Conservation (phyloP, 2,329 filamentous ascomycete genomes). For the Beauveria pseudobassiana region DNA sequence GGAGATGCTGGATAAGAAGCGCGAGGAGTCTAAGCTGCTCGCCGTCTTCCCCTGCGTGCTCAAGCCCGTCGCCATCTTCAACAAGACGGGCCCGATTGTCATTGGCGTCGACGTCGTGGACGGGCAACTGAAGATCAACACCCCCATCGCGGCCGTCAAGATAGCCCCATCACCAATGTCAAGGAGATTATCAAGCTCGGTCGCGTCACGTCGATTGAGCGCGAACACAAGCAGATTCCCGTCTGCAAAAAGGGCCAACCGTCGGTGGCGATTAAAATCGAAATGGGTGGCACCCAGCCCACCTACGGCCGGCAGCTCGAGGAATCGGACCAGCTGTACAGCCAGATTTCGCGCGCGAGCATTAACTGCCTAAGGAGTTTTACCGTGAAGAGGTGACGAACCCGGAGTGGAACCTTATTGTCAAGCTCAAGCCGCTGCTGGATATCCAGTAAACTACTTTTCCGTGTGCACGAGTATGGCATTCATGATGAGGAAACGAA, state of each 20-base stretch:
- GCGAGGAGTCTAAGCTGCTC: conserved; percentile 90
- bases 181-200: conserved; percentile 83
- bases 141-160: conserved; percentile 83
- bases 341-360: conserved; percentile 73
- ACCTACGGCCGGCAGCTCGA: conserved; percentile 92
- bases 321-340: conserved; percentile 83
- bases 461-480: background rate
- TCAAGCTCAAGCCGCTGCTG: conserved; percentile 91
- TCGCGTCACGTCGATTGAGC: conserved; percentile 94
- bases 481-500: too few relatives aligned
- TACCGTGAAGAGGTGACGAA: conserved; percentile 81
- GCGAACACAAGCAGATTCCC: conserved; percentile 90
- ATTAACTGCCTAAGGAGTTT: conserved; percentile 93
- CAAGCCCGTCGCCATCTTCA: conserved; percentile 86
- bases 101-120: conserved; percentile 94
- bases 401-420: conserved; percentile 91
- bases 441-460: conserved; percentile 59
- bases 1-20: conserved; percentile 78
- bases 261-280: conserved; percentile 97
- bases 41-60: conserved; percentile 97
- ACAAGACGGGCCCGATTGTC: conserved; percentile 94
- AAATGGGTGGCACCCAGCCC: conserved; percentile 85
- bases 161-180: conserved; percentile 66
- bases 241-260: conserved; percentile 94
- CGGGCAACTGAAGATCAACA: conserved; percentile 77